Evolutionary conservation across 2,329 filamentous ascomycete species (phyloP).

Genomic region (Aschersonia sp.): DNA sequence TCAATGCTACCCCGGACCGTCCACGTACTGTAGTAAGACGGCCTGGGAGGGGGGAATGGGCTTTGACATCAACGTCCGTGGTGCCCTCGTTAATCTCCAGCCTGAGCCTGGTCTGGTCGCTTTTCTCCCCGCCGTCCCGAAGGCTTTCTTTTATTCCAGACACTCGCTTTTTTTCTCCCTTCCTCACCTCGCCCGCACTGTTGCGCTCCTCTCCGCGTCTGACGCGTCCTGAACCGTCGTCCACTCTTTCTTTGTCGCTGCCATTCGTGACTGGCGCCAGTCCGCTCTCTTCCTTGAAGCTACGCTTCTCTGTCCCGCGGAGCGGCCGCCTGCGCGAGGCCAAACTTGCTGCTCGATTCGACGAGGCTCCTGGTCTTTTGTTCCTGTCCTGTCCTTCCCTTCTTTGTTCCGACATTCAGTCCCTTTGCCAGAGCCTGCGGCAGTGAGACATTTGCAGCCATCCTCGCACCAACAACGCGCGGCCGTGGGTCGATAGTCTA

Average conservation of each 20-base stretch:
- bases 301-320: no score
- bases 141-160: not conserved
- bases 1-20: not conserved
- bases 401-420: not conserved
- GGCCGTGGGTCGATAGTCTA: conserved; percentile 9
- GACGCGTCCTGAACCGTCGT: no score
- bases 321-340: no score
- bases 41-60: no score
- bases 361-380: conserved; percentile 14
- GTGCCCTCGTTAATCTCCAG: not conserved
- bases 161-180: not conserved
- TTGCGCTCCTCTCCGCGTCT: not conserved
- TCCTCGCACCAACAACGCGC: conserved; percentile 6
- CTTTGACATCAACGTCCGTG: not conserved
- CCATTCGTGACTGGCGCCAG: no score
- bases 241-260: no score
- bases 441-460: conserved; percentile 5
- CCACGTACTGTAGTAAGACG: not conserved
- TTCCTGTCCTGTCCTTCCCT: not conserved
- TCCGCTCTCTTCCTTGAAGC: no score
- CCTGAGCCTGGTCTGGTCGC: not conserved
- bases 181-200: not conserved
- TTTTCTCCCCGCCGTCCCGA: not conserved
- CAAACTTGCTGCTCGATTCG: no score
- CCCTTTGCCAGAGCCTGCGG: not conserved